A percentile compares a stretch with the other conserved stretches of the same genome.
Evolutionary conservation across 2,329 filamentous ascomycete species (phyloP).

Genomic region (Lasiodiplodia citricola): DNA sequence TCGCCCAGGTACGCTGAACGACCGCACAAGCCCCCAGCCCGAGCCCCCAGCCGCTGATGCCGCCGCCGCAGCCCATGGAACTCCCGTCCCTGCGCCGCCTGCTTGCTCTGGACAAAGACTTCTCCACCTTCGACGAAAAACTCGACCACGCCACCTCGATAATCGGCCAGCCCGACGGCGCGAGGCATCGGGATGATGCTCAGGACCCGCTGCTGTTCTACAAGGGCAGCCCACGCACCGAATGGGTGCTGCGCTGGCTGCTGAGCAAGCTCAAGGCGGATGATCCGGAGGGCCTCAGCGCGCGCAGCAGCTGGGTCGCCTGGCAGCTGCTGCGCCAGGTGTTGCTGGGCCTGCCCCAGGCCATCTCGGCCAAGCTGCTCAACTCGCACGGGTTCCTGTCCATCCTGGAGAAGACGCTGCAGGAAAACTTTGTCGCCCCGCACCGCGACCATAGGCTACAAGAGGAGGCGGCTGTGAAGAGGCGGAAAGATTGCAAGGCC

Average conservation of each 20-base stretch:
- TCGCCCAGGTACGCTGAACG: slow-evolving; percentile 26
- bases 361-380: slow-evolving; percentile 72
- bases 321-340: slow-evolving; percentile 68
- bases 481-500: slow-evolving; percentile 32
- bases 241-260: slow-evolving; percentile 72
- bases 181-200: background rate
- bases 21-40: slow-evolving; percentile 2
- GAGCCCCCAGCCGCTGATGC: slow-evolving; percentile 13
- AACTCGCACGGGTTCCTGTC: slow-evolving; percentile 71
- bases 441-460: slow-evolving; percentile 6
- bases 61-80: slow-evolving; percentile 24
- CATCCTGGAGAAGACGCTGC: slow-evolving; percentile 69
- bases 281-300: slow-evolving; percentile 42
- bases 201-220: slow-evolving; percentile 17
- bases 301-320: slow-evolving; percentile 48
- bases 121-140: slow-evolving; percentile 43
- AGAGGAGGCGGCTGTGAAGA: slow-evolving; percentile 20
- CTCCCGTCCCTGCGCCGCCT: slow-evolving; percentile 44
- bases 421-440: slow-evolving; percentile 52
- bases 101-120: slow-evolving; percentile 47
- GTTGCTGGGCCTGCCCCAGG: slow-evolving; percentile 69
- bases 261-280: slow-evolving; percentile 62
- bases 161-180: slow-evolving; percentile 41
- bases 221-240: slow-evolving; percentile 54
- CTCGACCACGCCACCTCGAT: slow-evolving; percentile 49